Percentiles rank a stretch among this genome's conserved stretches.
These are phyloP conservation scores for Pleodorina starrii DNA, from an alignment of 139 green algal species.

Conservation along the genomic window DNA sequence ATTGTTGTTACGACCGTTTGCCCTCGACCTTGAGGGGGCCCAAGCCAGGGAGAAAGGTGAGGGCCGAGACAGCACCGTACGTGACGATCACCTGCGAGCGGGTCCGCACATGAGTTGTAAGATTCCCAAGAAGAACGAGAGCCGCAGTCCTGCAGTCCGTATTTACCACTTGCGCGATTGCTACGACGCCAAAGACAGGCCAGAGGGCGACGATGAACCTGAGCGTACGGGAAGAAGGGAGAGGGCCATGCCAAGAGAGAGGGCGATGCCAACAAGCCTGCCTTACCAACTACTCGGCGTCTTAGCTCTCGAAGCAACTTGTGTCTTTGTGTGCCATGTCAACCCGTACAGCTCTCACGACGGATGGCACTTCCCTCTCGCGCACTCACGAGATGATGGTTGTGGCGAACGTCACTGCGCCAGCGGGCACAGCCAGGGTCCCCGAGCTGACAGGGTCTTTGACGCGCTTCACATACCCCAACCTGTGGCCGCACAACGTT, in stretches of 20 bases:
- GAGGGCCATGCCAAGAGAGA: no score
- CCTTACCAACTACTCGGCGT: no score
- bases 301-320: no score
- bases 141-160: not conserved
- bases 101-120: slow-evolving; percentile 3
- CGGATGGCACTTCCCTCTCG: no score
- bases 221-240: no score
- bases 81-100: not conserved
- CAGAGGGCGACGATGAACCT: slow-evolving; percentile 21
- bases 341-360: no score
- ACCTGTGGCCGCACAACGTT: not conserved
- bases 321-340: no score
- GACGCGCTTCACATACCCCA: not conserved
- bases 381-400: slow-evolving; percentile 9
- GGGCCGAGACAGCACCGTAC: not conserved
- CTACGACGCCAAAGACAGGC: not conserved
- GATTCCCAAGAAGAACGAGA: not conserved
- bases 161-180: slow-evolving; percentile 15
- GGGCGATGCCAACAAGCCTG: no score
- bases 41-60: not conserved
- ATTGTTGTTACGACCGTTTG: not conserved
- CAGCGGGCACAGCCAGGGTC: not conserved
- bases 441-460: not conserved
- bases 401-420: not conserved
- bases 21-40: not conserved